Base-by-base conservation (phyloP, 306 rosid species). In the Canavalia ensiformis region DNA sequence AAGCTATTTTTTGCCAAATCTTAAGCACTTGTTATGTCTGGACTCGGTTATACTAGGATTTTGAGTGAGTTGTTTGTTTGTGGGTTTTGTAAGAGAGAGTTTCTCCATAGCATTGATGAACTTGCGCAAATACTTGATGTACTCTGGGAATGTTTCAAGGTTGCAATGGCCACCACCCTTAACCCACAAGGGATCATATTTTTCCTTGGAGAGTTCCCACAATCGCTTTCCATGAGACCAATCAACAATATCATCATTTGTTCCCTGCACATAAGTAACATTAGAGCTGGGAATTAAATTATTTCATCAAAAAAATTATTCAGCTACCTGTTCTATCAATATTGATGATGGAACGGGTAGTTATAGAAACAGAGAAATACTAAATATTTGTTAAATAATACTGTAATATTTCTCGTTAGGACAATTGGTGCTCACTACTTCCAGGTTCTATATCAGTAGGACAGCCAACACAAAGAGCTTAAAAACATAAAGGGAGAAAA, bases 151-250 rank as follows among this genome's bases (percentile, higher is more conserved):
- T 4, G 94, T 90, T 82, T 96, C 99, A 2, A 96, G 97, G 91
- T 96, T 96, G 93, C 99, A 96, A 68, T 96, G 99, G 11, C 99
- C 98, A 5, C 99, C 98, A 5, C 98, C 99, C 85, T 96, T 92
- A 74, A 96, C 94, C 99, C 99, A 96, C 83, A 96, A 85, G 1
- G 99, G 99, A 37, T 96, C 94, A 42, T 87, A 96, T 81, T 96
- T 96, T 85, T 96, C 97, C 87, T 93, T 96, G 8, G 99, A 77
- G 25, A 96, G 98, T 81, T 96, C 99, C 99, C 99, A 96, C 46
- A 96, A 81, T 51, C 97, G 87, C 90, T 96, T 96, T 45, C 99
- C 99, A 55, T 96, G 99, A 84, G 98, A 93, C 90, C 78, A 93
- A 76, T 96, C 97, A 41, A 96, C 99, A 70, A 93, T 89, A 58